Evolutionary conservation across 192 early-diverging fungal genomes (phyloP), one percentile per base, ranked within the genome.

Genomic region (Entomortierella chlamydospora): DNA sequence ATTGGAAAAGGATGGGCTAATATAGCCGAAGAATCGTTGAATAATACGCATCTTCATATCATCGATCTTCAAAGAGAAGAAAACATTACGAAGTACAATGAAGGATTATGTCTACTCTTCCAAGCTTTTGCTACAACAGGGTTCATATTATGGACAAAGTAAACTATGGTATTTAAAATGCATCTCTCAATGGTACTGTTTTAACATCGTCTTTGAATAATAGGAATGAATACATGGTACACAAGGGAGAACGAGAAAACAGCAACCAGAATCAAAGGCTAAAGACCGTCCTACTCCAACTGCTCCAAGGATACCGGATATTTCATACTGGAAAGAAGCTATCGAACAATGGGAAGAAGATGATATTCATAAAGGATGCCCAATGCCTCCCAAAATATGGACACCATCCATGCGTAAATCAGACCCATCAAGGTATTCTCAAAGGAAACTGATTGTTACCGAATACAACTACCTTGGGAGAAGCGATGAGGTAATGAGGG

Each of bases 91-190:
- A 41, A 57, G n/a, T 20, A 55, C 8, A 45, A 22, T 22, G 64
- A 57, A 28, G 53, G 64, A 1, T 12, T 57, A 18, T 67, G 64
- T 57, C 45, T 67, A 41, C 30, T 67, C 17, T 67, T 67, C 15
- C 64, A 67, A 31, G 64, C 64, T 10, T 65, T 65, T 65, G 64
- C 64, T 49, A 52, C 64, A 9, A 65, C 64, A 34, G 64, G 64
- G n/a, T 54, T 39, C 62, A 41, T 15, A 10, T 34, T 64, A 23
- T 53, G 51, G 51, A 53, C 51, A 53, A 53, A 22, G 51, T 53
- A 23, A 53, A n/a, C n/a, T n/a, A n/a, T n/a, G n/a, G n/a, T n/a
- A n/a, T n/a, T n/a, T n/a, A n/a, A n/a, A n/a, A n/a, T n/a, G n/a
- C n/a, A n/a, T n/a, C n/a, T n/a, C n/a, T n/a, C n/a, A n/a, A n/a